Conservation (phyloP, 2,329 filamentous ascomycete species). For the Plectosphaerella sp. region DNA sequence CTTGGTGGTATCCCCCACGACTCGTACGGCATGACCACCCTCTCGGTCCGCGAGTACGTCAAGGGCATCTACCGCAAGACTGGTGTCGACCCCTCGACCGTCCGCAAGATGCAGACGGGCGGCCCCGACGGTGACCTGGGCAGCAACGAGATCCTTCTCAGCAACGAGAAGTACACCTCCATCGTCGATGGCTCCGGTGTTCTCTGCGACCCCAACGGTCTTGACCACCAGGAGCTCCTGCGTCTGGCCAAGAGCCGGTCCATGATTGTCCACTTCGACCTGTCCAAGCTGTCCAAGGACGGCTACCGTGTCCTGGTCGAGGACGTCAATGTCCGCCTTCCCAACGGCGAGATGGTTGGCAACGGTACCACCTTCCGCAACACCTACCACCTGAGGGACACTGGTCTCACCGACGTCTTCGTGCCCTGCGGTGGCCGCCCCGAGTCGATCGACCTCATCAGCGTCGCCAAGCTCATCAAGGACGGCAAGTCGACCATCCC, state of each 20-base stretch:
- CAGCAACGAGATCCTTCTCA: slow-evolving; percentile 94
- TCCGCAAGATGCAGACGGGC: slow-evolving; percentile 95
- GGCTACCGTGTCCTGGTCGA: slow-evolving; percentile 93
- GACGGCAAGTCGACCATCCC: slow-evolving; percentile 84
- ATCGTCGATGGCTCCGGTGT: slow-evolving; percentile 97
- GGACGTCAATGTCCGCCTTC: slow-evolving; percentile 83
- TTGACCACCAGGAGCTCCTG: slow-evolving; percentile 77
- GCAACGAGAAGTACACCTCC: slow-evolving; percentile 91
- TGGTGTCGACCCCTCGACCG: slow-evolving; percentile 76
- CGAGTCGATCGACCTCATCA: slow-evolving; percentile 91
- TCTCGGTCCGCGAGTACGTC: slow-evolving; percentile 94
- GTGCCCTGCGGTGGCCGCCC: slow-evolving; percentile 95
- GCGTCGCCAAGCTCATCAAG: slow-evolving; percentile 81
- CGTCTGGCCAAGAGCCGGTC: slow-evolving; percentile 79
- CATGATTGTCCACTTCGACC: slow-evolving; percentile 88
- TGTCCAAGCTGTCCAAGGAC: slow-evolving; percentile 76
- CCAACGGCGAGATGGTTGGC: slow-evolving; percentile 77
- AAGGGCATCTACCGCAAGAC: slow-evolving; percentile 96
- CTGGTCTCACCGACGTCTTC: slow-evolving; percentile 76
- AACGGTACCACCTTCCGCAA: slow-evolving; percentile 97
- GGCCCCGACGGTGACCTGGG: slow-evolving; percentile 95
- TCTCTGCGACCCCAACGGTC: slow-evolving; percentile 84
- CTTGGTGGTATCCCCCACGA: slow-evolving; percentile 97
- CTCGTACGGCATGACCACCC: slow-evolving; percentile 92
- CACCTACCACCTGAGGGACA: slow-evolving; percentile 86